A percentile compares a stretch with the other conserved stretches of the same genome.
Evolutionary conservation across 2,329 filamentous ascomycete genomes (phyloP).

Genomic region (Talaromyces sp.): DNA sequence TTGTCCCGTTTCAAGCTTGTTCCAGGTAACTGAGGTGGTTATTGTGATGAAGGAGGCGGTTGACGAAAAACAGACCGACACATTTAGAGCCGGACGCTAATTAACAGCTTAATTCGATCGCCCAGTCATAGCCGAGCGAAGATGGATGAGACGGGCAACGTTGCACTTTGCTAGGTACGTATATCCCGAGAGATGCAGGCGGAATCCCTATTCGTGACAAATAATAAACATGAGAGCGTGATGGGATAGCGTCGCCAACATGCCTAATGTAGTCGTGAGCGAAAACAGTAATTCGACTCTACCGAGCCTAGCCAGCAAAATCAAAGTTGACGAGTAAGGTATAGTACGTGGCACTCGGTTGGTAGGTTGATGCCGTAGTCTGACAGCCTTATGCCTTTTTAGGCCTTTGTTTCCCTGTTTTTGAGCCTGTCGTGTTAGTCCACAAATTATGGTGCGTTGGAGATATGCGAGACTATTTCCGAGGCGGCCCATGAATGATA

Average conservation of each 20-base stretch:
- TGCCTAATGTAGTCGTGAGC: neutral
- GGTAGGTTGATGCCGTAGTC: neutral
- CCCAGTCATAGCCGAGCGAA: neutral
- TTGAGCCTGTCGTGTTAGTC: neutral
- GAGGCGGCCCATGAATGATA: neutral
- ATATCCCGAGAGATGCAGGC: neutral
- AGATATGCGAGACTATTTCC: slow-evolving; percentile 20
- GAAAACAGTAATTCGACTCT: neutral
- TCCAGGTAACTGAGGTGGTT: neutral
- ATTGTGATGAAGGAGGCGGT: neutral
- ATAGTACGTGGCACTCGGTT: neutral
- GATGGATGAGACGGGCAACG: neutral
- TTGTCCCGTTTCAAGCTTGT: neutral
- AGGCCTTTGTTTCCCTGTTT: slow-evolving; percentile 1
- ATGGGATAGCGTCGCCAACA: neutral
- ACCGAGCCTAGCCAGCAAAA: neutral
- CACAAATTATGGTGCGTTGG: slow-evolving; percentile 16
- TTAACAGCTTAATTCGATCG: slow-evolving; percentile 12
- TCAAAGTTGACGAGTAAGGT: neutral
- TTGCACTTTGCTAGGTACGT: neutral
- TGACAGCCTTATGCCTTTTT: neutral
- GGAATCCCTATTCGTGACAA: neutral
- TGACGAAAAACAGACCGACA: neutral
- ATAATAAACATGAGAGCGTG: neutral
- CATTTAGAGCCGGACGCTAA: slow-evolving; percentile 13